Conservation (phyloP, 768 basidiomycete genomes). For the Hypholoma fasciculare region DNA sequence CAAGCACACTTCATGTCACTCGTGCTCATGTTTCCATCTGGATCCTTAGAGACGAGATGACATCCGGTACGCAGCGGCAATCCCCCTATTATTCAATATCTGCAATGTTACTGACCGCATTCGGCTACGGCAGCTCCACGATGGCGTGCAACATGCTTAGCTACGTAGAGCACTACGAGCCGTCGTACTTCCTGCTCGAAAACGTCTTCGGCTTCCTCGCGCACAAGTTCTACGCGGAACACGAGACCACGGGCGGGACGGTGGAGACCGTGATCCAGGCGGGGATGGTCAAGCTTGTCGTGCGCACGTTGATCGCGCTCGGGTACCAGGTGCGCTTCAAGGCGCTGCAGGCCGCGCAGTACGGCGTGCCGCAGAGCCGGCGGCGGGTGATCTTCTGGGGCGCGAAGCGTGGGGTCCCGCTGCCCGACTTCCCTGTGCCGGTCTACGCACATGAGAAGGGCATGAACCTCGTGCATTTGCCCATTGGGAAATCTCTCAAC, state of each 20-base stretch:
- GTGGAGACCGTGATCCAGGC: slow-evolving; percentile 42
- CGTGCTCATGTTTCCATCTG: not conserved
- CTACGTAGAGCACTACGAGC: slow-evolving; percentile 64
- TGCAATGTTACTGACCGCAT: not conserved
- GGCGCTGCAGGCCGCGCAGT: slow-evolving; percentile 69
- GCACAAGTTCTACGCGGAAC: slow-evolving; percentile 44
- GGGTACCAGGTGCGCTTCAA: slow-evolving; percentile 75
- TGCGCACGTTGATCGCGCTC: slow-evolving; percentile 56
- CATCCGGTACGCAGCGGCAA: slow-evolving; percentile 41
- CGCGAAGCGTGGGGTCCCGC: slow-evolving; percentile 51
- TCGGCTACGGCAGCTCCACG: slow-evolving; percentile 43
- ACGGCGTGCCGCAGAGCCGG: slow-evolving; percentile 72
- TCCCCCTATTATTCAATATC: not conserved
- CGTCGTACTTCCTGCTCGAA: slow-evolving; percentile 67
- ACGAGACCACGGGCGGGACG: slow-evolving; percentile 15
- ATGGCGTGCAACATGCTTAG: slow-evolving; percentile 71
- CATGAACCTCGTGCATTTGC: slow-evolving; percentile 36
- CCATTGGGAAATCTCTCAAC: slow-evolving; percentile 40
- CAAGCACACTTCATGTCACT: not conserved
- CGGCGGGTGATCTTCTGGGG: slow-evolving; percentile 69
- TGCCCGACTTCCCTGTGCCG: slow-evolving; percentile 68
- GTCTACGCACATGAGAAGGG: slow-evolving; percentile 48
- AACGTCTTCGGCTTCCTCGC: slow-evolving; percentile 67
- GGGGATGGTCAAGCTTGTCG: slow-evolving; percentile 69
- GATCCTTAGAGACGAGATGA: slow-evolving; percentile 53